A percentile compares a stretch with the other conserved stretches of the same genome.
Conservation (phyloP, 257 asterid species). For the Solanum infundibuliforme region DNA sequence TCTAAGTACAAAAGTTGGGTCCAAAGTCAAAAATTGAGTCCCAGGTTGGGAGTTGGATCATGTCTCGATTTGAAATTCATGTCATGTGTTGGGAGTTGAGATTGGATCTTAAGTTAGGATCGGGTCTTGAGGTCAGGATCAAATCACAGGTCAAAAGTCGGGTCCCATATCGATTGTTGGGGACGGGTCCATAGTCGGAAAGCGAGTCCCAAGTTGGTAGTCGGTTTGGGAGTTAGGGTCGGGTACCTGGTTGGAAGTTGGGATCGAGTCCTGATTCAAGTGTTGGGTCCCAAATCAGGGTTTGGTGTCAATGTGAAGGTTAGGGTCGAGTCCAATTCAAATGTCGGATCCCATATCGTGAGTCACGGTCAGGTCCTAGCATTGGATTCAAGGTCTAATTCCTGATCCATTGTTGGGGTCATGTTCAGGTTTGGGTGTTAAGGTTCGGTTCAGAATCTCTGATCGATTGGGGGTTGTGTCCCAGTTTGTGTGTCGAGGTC, state of each 20-base stretch:
- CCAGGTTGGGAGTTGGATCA: not conserved
- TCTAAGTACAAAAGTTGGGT: not conserved
- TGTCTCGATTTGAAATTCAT: not conserved
- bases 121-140: too few species aligned
- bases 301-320: not conserved
- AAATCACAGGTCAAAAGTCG: not conserved
- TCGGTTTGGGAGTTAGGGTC: not conserved
- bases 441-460: not conserved
- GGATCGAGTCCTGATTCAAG: not conserved
- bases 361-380: not conserved
- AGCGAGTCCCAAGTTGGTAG: not conserved
- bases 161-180: not conserved
- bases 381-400: not conserved
- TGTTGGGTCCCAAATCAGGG: not conserved
- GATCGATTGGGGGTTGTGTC: not conserved
- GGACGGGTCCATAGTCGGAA: not conserved
- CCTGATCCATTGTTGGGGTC: not conserved
- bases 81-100: not conserved
- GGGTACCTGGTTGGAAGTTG: not conserved
- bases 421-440: not conserved
- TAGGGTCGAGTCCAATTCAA: not conserved
- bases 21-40: not conserved
- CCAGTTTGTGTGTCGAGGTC: not conserved
- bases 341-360: not conserved
- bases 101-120: not conserved